Evolutionary conservation across 805 yeast species (phyloP), one percentile per base, ranked within the genome.

Genomic region (Nakazawaea wickerhamii): DNA sequence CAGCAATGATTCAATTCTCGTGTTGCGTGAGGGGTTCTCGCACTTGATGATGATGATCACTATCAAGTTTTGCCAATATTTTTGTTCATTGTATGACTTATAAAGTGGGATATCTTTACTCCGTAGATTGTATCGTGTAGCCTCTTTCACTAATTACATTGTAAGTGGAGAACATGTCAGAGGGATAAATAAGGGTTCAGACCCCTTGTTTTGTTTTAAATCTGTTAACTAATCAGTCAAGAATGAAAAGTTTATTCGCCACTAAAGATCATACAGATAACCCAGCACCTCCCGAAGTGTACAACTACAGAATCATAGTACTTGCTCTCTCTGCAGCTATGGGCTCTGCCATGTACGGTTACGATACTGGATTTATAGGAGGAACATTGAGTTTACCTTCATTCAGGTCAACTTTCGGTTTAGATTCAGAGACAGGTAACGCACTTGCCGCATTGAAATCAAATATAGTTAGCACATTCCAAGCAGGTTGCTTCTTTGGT

Each of bases 331-430:
- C 71, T 11, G 73, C 75, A 5, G 67, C 73, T 2, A 59, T 69
- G 33, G 78, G 73, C 8, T 75, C 79, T 10, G 59, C 70, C 22
- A 65, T 71, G 46, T 71, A 73, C 43, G 80, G 80, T 10, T 75
- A 75, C 53, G 81, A 75, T 50, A 68, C 77, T 30, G 78, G 78
- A 4, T 74, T 72, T 54, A 71, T 74, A 36, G 80, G 79, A 9
- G 73, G 76, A 11, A 69, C 77, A 4, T 67, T 72, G 14, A 55
- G 72, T 1, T 56, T 75, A 36, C 57, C 54, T 5, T 66, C 76
- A 3, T 75, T 75, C 53, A 52, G 59, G 42, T 41, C 48, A 3
- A 75, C 70, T 49, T 75, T 75, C 52, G 71, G 68, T 14, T 50
- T 72, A 25, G 65, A 57, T 41, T 55, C 55, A 54, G 43, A 65